Evolutionary conservation across 768 basidiomycete genomes (phyloP), one percentile per base, ranked within the genome.

Genomic region (Lactifluus piperatus): DNA sequence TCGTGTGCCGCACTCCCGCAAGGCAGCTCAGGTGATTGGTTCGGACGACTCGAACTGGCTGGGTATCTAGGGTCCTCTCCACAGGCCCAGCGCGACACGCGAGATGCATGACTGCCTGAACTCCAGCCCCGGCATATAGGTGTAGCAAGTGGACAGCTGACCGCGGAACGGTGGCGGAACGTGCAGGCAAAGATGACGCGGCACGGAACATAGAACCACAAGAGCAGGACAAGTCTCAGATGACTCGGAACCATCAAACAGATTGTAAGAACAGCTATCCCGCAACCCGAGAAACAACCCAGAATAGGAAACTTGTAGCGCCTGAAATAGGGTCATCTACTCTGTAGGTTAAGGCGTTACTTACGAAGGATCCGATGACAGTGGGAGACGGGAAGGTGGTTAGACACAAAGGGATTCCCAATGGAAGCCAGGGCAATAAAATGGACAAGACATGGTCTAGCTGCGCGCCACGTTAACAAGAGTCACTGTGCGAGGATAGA

Each of bases 11-110:
- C 54, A 13, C 58, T 55, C 55, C n/a, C 39, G 39, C 20, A 11
- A 36, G 32, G 34, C 14, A 55, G 41, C 47, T 60, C 58, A 59
- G 58, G 22, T 54, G 58, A 59, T 59, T 60, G 58, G 58, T 60
- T 60, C 58, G 58, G 53, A 55, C 52, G 20, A 44, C 47, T 60
- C 58, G 58, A 60, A 60, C 58, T 20, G 11, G 18, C 2, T 41
- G 58, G 34, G 47, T 37, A 16, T 50, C 47, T 24, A 1, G 57
- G 58, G 58, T 60, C 58, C 58, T 20, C 26, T 8, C n/a, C 22
- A 26, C 30, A 36, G 36, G 22, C 29, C 39, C 58, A 60, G 29
- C 39, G 11, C 32, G 24, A 37, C 29, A 18, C 24, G 24, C 37
- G 36, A 43, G 41, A 20, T 52, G n/a, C n/a, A n/a, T n/a, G 27